A percentile compares a stretch with the other conserved stretches of the same genome.
Conservation (phyloP, 371 early-diverging fungal species). For the Rhizomucor pusillus region DNA sequence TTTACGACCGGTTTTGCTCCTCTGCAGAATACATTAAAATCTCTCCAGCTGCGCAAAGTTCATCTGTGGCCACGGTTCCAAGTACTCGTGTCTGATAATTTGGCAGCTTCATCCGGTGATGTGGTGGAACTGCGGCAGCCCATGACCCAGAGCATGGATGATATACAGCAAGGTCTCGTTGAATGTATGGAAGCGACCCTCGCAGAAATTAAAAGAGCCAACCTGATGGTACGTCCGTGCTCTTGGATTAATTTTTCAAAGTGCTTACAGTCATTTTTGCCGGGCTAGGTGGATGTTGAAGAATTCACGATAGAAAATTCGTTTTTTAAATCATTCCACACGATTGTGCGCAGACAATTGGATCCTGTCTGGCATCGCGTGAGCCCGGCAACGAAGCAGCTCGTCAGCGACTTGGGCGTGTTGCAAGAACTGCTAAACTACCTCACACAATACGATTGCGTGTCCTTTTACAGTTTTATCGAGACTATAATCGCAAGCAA, state of each 20-base stretch:
- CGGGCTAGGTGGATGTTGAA: conserved; percentile 66
- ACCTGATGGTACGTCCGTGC: conserved; percentile 62
- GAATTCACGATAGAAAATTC: conserved; percentile 85
- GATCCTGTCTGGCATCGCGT: conserved; percentile 90
- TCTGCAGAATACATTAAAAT: conserved; percentile 81
- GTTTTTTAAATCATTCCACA: conserved; percentile 80
- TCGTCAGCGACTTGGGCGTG: conserved; percentile 72
- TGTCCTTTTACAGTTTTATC: conserved; percentile 82
- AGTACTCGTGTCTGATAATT: conserved; percentile 57
- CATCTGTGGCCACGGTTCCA: conserved; percentile 94
- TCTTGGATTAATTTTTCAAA: too few relatives aligned
- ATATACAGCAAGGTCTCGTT: conserved; percentile 80
- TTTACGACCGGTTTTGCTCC: conserved; percentile 80
- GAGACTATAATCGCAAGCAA: conserved; percentile 76
- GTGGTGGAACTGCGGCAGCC: conserved; percentile 84
- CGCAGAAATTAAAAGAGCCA: conserved; percentile 70
- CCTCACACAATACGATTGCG: conserved; percentile 83
- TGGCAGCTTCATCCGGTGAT: conserved; percentile 54
- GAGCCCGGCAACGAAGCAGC: conserved; percentile 66
- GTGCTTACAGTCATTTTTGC: background rate
- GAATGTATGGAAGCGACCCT: conserved; percentile 85
- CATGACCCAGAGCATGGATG: conserved; percentile 76
- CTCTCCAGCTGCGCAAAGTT: conserved; percentile 76
- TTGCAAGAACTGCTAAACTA: conserved; percentile 73
- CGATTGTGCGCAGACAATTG: conserved; percentile 69